These are phyloP conservation scores for Aspergillus pseudotamarii DNA, from an alignment of 2,329 filamentous ascomycete genomes.

Conservation along the genomic window DNA sequence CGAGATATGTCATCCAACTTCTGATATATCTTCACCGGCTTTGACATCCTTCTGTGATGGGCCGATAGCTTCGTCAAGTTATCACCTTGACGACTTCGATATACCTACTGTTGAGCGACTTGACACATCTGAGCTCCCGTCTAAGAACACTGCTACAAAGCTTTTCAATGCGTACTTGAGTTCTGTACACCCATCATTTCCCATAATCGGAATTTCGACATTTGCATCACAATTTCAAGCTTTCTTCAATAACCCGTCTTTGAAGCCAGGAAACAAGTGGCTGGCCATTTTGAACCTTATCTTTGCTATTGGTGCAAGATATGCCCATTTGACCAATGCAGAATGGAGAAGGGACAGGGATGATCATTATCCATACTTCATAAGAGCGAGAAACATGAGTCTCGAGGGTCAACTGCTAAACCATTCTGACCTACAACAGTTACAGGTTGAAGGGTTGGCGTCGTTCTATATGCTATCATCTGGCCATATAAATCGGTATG, in stretches of 20 bases:
- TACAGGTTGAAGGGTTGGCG: slow-evolving; percentile 47
- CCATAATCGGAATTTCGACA: slow-evolving; percentile 45
- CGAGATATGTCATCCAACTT: slow-evolving; percentile 21
- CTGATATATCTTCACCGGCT: slow-evolving; percentile 31
- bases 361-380: slow-evolving; percentile 46
- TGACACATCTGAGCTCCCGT: slow-evolving; percentile 41
- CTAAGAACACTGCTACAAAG: slow-evolving; percentile 39
- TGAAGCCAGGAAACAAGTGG: slow-evolving; percentile 44
- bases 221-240: slow-evolving; percentile 47
- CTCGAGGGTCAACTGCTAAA: slow-evolving; percentile 44
- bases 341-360: slow-evolving; percentile 41
- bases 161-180: slow-evolving; percentile 46
- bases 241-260: slow-evolving; percentile 36
- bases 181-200: slow-evolving; percentile 49
- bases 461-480: slow-evolving; percentile 45
- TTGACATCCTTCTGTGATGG: slow-evolving; percentile 28
- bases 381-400: slow-evolving; percentile 41
- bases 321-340: slow-evolving; percentile 41
- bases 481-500: slow-evolving; percentile 48
- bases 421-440: slow-evolving; percentile 46
- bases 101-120: slow-evolving; percentile 37
- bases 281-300: slow-evolving; percentile 50
- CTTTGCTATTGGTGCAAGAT: slow-evolving; percentile 47
- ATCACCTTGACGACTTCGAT: slow-evolving; percentile 46
- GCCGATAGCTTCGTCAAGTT: slow-evolving; percentile 35